A percentile compares a stretch with the other conserved stretches of the same genome.
Conservation (phyloP, 1,139 yeast species). For the Pichia sp. region DNA sequence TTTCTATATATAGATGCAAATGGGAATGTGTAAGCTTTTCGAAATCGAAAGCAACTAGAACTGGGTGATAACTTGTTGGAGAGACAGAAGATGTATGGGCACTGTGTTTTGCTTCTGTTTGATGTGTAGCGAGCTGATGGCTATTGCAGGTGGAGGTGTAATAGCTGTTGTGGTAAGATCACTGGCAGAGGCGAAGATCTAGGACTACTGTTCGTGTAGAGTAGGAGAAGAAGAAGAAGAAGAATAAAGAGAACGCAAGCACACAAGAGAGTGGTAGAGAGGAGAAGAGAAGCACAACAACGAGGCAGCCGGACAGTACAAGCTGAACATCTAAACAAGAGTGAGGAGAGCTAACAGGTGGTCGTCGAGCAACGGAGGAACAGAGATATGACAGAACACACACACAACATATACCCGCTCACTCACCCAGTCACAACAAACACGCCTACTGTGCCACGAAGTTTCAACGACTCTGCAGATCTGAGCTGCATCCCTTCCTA, state of each 20-base stretch:
- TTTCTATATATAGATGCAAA: not conserved
- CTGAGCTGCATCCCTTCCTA: not conserved
- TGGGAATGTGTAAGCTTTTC: not conserved
- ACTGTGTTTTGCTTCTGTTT: too few relatives aligned
- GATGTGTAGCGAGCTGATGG: too few relatives aligned
- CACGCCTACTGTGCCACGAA: not conserved
- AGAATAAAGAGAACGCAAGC: not conserved
- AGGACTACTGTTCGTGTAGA: not conserved
- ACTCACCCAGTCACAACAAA: too few relatives aligned
- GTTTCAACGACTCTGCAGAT: not conserved
- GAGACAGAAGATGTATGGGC: not conserved
- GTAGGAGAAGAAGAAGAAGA: not conserved
- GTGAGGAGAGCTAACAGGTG: too few relatives aligned
- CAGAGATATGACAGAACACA: too few relatives aligned
- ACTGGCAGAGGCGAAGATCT: not conserved
- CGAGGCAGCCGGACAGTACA: not conserved
- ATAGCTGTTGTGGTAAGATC: not conserved
- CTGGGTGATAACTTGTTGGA: not conserved
- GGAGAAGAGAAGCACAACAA: not conserved
- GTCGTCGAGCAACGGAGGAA: too few relatives aligned
- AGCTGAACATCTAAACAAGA: not conserved
- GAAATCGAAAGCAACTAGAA: not conserved
- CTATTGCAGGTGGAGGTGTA: not conserved
- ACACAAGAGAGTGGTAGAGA: not conserved
- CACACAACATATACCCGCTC: too few relatives aligned